These are phyloP conservation scores for Talaromyces sp. DNA, from an alignment of 2,329 filamentous ascomycete genomes.

Conservation along the genomic window DNA sequence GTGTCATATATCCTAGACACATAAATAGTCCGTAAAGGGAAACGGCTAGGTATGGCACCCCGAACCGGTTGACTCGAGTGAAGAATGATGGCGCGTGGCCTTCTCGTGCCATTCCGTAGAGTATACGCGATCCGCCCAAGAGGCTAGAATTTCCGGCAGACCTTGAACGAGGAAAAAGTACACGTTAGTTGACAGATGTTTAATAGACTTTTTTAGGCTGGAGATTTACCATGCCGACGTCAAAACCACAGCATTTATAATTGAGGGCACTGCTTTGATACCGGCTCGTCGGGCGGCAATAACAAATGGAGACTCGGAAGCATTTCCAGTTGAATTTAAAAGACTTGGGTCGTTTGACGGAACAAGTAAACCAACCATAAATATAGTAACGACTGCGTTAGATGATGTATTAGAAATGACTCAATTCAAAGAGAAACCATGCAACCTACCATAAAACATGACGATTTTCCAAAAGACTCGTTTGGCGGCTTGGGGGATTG, in stretches of 20 bases:
- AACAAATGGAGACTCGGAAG: slow-evolving; percentile 46
- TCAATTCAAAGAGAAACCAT: background rate
- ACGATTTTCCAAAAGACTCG: slow-evolving; percentile 58
- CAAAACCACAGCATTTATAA: slow-evolving; percentile 76
- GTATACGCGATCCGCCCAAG: slow-evolving; percentile 65
- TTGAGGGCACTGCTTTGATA: slow-evolving; percentile 58
- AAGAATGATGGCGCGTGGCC: slow-evolving; percentile 61
- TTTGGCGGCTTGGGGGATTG: slow-evolving; percentile 56
- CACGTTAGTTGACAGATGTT: slow-evolving; percentile 37
- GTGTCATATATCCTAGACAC: slow-evolving; percentile 65
- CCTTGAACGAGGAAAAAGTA: background rate
- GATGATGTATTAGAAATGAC: background rate
- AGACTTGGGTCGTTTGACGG: slow-evolving; percentile 50
- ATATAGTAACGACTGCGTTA: slow-evolving; percentile 44
- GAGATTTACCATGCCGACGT: slow-evolving; percentile 61
- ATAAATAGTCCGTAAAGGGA: slow-evolving; percentile 54
- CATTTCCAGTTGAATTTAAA: slow-evolving; percentile 38
- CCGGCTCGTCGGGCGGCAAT: slow-evolving; percentile 51
- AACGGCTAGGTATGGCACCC: slow-evolving; percentile 61
- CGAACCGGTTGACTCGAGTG: slow-evolving; percentile 54
- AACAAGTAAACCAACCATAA: slow-evolving; percentile 58
- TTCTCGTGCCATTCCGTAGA: slow-evolving; percentile 62
- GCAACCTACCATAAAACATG: slow-evolving; percentile 52
- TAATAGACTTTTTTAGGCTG: slow-evolving; percentile 38
- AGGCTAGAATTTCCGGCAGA: slow-evolving; percentile 75